Conservation (phyloP, 2,329 filamentous ascomycete species). For the Talaromyces sp. region DNA sequence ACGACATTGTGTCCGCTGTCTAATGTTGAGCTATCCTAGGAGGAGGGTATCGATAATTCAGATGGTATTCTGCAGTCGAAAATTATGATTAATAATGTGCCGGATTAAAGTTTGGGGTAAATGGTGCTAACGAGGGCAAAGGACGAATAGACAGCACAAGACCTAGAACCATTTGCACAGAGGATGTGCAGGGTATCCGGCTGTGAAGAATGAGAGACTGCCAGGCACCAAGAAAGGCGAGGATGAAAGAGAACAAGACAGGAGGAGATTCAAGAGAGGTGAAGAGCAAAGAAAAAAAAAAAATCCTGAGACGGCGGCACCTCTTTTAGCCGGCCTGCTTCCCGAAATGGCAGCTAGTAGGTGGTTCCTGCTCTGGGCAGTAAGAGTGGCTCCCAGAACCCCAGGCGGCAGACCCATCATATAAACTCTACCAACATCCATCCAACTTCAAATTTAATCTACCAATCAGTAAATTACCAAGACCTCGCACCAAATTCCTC, state of each 20-base stretch:
- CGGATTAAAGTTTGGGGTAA: not conserved
- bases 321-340: not conserved
- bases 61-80: not conserved
- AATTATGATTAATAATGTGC: not conserved
- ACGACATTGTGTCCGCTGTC: not conserved
- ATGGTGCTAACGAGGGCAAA: not conserved
- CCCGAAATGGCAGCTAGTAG: not conserved
- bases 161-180: not conserved
- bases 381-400: no score
- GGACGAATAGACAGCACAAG: not conserved
- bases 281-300: not conserved
- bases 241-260: not conserved
- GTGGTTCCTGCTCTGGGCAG: not conserved
- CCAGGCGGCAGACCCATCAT: not conserved
- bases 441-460: not conserved
- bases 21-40: not conserved
- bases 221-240: not conserved
- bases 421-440: not conserved
- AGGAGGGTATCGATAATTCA: not conserved
- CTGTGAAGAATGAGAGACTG: not conserved
- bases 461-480: not conserved
- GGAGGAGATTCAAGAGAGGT: not conserved
- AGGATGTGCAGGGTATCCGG: not conserved
- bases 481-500: not conserved
- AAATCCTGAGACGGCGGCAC: not conserved